Percentiles rank a stretch among this genome's conserved stretches.
Conservation (phyloP, 23 red algal genomes). For the Cyanidioschyzon merolae region DNA sequence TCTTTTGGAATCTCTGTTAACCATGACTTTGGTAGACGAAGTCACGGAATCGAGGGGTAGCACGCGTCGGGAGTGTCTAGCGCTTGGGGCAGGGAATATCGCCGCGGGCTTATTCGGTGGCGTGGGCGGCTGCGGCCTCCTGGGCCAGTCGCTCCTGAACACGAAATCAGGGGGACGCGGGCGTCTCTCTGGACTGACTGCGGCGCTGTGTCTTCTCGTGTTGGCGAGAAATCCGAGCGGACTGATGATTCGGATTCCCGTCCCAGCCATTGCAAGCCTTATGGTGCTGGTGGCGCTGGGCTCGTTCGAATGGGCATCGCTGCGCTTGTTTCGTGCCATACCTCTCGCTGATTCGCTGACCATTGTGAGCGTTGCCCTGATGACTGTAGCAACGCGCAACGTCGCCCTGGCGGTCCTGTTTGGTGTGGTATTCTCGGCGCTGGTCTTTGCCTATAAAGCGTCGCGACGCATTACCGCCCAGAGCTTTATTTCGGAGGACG, state of each 20-base stretch:
- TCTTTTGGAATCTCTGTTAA: slow-evolving; percentile 14
- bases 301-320: slow-evolving; percentile 16
- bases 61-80: slow-evolving; percentile 7
- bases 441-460: slow-evolving; percentile 19
- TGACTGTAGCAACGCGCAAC: slow-evolving; percentile 9
- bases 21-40: background rate
- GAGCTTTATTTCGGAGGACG: background rate
- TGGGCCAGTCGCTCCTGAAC: slow-evolving; percentile 12
- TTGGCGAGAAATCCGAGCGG: background rate
- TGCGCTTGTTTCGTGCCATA: background rate
- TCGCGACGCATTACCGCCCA: background rate
- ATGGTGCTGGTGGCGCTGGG: slow-evolving; percentile 22
- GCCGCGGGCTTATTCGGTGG: slow-evolving; percentile 10
- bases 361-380: background rate
- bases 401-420: slow-evolving; percentile 11
- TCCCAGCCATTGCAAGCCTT: slow-evolving; percentile 4
- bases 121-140: slow-evolving; percentile 15
- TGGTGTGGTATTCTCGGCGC: slow-evolving; percentile 20
- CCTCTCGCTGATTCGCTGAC: background rate
- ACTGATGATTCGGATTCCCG: background rate
- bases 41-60: slow-evolving; percentile 2
- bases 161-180: slow-evolving; percentile 13
- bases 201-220: slow-evolving; percentile 1
- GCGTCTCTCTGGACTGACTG: background rate
- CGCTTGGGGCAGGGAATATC: slow-evolving; percentile 3